Percentiles rank a stretch among this genome's conserved stretches.
These are phyloP conservation scores for Podospora bellae-mahoneyi DNA, from an alignment of 495 filamentous ascomycete species.

Conservation along the genomic window DNA sequence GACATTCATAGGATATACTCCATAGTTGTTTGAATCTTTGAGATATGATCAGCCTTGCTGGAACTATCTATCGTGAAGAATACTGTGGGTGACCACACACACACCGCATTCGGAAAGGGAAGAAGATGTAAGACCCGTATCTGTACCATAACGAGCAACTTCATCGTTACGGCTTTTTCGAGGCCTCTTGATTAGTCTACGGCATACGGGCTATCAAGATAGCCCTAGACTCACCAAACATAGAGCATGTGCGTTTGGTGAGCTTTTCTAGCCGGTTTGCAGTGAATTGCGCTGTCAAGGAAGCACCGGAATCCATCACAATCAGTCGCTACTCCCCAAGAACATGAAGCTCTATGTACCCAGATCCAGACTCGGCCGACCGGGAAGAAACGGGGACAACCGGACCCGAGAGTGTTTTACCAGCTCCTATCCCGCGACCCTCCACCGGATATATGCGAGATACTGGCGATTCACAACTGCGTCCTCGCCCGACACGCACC, in stretches of 20 bases:
- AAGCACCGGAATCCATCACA: neutral
- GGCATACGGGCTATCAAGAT: slow-evolving; percentile 53
- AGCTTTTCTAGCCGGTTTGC: slow-evolving; percentile 45
- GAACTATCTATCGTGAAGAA: neutral
- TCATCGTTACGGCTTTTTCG: slow-evolving; percentile 82
- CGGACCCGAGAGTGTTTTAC: neutral
- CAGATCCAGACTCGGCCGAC: neutral
- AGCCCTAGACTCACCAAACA: slow-evolving; percentile 54
- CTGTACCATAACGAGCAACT: slow-evolving; percentile 80
- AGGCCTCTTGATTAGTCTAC: slow-evolving; percentile 58
- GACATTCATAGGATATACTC: too few species aligned
- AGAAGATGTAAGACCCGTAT: slow-evolving; percentile 80
- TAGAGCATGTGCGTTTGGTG: slow-evolving; percentile 42
- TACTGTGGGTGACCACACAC: neutral
- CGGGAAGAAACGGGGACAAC: neutral
- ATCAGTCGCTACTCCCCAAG: neutral
- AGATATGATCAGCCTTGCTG: neutral
- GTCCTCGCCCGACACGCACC: neutral
- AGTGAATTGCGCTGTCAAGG: neutral
- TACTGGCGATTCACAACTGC: neutral
- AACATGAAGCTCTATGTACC: neutral
- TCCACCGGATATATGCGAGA: slow-evolving; percentile 3
- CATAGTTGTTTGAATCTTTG: neutral
- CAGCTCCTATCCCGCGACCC: neutral
- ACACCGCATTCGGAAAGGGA: neutral